A percentile compares a stretch with the other conserved stretches of the same genome.
These are phyloP conservation scores for Protomyces inouyei DNA, from an alignment of 1,139 yeast species.

Conservation along the genomic window DNA sequence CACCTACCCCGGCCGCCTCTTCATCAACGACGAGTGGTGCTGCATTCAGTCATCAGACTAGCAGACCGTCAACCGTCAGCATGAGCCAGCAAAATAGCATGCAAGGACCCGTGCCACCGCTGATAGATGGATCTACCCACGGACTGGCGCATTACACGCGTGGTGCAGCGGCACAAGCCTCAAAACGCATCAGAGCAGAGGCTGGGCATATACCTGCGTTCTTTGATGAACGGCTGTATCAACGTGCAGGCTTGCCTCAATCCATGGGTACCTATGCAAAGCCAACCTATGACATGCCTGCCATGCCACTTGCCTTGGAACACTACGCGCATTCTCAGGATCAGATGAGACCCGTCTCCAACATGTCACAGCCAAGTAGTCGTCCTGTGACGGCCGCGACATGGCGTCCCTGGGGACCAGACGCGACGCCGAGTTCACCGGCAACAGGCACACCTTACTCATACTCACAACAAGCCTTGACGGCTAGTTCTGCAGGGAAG, in stretches of 20 bases:
- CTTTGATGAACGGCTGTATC: neutral
- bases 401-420: neutral
- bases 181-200: neutral
- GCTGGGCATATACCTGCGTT: neutral
- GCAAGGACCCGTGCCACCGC: neutral
- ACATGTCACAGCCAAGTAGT: neutral
- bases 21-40: neutral
- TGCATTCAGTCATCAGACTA: neutral
- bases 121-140: neutral
- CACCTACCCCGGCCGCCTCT: slow-evolving; percentile 11
- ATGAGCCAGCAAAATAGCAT: neutral
- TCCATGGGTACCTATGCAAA: neutral
- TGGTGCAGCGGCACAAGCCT: neutral
- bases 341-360: neutral
- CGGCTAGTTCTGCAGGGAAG: neutral
- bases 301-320: too few species aligned
- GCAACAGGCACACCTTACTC: neutral
- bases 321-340: too few species aligned
- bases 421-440: neutral
- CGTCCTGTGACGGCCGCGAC: neutral
- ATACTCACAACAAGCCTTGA: neutral
- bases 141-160: neutral
- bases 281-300: too few species aligned
- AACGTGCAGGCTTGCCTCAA: neutral
- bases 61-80: neutral